Percentiles rank a stretch among this genome's conserved stretches.
phyloP scores from a whole-genome alignment of 2,329 filamentous ascomycete genomes.

The Phyllosticta citrichinensis region DNA sequence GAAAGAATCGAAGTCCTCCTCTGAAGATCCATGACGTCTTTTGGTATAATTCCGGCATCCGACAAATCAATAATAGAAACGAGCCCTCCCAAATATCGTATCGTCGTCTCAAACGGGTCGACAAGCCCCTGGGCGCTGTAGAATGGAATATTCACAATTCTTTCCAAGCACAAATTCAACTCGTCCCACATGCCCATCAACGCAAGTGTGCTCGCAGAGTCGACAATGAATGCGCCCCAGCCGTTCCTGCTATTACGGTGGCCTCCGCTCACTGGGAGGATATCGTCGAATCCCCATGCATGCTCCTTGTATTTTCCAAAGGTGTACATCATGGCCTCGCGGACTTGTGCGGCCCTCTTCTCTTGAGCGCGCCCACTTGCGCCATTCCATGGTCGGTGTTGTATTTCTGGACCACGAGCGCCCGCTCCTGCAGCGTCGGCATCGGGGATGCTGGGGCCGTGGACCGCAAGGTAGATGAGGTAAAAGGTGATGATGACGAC shows the following conservation, averaged over 20 bases:
- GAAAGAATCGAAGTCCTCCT: slow-evolving; percentile 25
- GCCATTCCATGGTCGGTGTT: slow-evolving; percentile 24
- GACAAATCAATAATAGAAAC: slow-evolving; percentile 31
- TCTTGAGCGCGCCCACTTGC: slow-evolving; percentile 25
- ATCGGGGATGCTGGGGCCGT: slow-evolving; percentile 14
- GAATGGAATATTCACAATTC: slow-evolving; percentile 31
- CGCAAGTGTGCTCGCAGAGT: slow-evolving; percentile 30
- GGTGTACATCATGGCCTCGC: slow-evolving; percentile 31
- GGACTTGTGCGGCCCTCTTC: slow-evolving; percentile 23
- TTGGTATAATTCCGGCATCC: slow-evolving; percentile 31
- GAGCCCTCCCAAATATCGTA: slow-evolving; percentile 30
- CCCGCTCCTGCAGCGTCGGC: background rate
- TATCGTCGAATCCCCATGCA: slow-evolving; percentile 32
- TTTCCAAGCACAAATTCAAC: slow-evolving; percentile 28
- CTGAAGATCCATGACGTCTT: slow-evolving; percentile 20
- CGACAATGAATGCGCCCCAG: slow-evolving; percentile 35
- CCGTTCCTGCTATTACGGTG: slow-evolving; percentile 28
- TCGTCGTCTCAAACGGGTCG: slow-evolving; percentile 34
- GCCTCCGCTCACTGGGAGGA: slow-evolving; percentile 29
- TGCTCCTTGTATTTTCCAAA: slow-evolving; percentile 30
- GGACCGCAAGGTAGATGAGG: slow-evolving; percentile 29
- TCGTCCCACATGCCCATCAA: slow-evolving; percentile 35
- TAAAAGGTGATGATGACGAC: slow-evolving; percentile 31
- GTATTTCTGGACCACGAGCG: slow-evolving; percentile 21
- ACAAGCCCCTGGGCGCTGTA: slow-evolving; percentile 24